Evolutionary conservation across 2,329 filamentous ascomycete genomes (phyloP), one percentile per base, ranked within the genome.

Genomic region (Nemania sp.): DNA sequence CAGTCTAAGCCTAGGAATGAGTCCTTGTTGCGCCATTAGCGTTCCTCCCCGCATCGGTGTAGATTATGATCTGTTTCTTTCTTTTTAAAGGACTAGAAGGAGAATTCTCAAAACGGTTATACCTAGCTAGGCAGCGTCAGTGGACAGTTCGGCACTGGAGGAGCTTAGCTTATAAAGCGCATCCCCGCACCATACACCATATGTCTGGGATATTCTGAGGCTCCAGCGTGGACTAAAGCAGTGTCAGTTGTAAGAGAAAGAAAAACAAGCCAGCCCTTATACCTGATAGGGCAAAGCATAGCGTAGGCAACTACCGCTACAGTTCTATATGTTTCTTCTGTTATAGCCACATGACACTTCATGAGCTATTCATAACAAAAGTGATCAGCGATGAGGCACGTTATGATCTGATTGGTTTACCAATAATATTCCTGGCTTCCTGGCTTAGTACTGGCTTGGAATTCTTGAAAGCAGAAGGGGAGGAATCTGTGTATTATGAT

Each of bases 211-310:
- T 52, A 39, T 35, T 32, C 25, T 29, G 51, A 49, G 20, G 34
- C 42, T 62, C 40, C 40, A 51, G 40, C 13, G 40, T 62, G 51
- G 2, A n/a, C 34, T 35, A 7, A 11, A 29, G 35, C 15, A 46
- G 46, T 42, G 50, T 55, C 56, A 35, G 42, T 20, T 34, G 6
- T 58, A n/a, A n/a, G n/a, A n/a, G n/a, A n/a, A n/a, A n/a, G 29
- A 50, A 25, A 25, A 54, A 12, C 35, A 34, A 20, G 34, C 51
- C 60, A 60, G 34, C 49, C 57, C 43, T 54, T 35, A 46, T 57
- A 54, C 53, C 45, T 57, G 57, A 53, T 60, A 57, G 60, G 18
- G 34, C 29, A 40, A 34, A 57, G 52, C 60, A 57, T 53, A 40
- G 43, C 45, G 51, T 37, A n/a, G 35, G 48, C 37, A 46, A 54